Percentiles rank a stretch among this genome's conserved stretches.
Evolutionary conservation across 768 basidiomycete genomes (phyloP).

Genomic region (Suillus subluteus): DNA sequence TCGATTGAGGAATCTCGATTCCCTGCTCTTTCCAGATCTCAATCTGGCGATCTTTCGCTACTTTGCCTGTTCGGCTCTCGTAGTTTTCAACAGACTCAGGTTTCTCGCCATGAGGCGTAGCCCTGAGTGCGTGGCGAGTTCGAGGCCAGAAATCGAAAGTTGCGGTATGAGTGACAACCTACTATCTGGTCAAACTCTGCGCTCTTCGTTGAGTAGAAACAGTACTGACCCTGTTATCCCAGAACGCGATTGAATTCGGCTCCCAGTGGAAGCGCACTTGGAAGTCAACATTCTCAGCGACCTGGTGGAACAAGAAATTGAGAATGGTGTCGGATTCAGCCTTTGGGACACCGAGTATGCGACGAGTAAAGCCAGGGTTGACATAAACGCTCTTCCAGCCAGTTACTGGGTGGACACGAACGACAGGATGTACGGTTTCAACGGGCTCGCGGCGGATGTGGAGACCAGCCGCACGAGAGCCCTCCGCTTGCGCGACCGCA

Average conservation of each 20-base stretch:
- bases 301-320: constrained; percentile 69
- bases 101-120: constrained; percentile 80
- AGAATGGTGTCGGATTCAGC: constrained; percentile 79
- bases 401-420: constrained; percentile 83
- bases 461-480: constrained; percentile 67
- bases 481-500: constrained; percentile 77
- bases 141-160: constrained; percentile 85
- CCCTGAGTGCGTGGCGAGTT: constrained; percentile 76
- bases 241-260: constrained; percentile 76
- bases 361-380: constrained; percentile 82
- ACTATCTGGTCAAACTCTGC: constrained; percentile 7
- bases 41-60: constrained; percentile 72
- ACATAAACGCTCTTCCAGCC: constrained; percentile 86
- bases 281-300: constrained; percentile 70
- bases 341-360: constrained; percentile 79
- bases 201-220: background rate
- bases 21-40: constrained; percentile 76
- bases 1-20: constrained; percentile 40
- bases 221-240: constrained; percentile 76
- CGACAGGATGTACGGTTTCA: constrained; percentile 77
- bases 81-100: constrained; percentile 79
- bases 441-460: constrained; percentile 71
- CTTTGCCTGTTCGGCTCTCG: constrained; percentile 61
- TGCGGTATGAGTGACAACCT: constrained; percentile 78
- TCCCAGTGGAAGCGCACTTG: constrained; percentile 83